These are phyloP conservation scores for Paraphoma sp. DNA, from an alignment of 2,329 filamentous ascomycete genomes.

Conservation along the genomic window DNA sequence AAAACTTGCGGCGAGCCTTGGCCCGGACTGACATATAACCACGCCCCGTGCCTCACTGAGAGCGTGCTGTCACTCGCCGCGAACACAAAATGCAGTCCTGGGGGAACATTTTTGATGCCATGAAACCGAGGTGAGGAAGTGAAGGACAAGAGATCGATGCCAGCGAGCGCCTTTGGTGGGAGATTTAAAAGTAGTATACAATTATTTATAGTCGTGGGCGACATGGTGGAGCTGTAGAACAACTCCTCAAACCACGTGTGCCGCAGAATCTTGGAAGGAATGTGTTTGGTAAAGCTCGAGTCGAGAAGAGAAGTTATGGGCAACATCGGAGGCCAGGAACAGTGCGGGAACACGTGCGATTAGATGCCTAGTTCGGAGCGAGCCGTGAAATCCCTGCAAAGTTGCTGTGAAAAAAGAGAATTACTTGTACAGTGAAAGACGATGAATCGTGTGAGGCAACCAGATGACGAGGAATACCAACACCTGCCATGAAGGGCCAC, in stretches of 20 bases:
- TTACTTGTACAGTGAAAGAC: background rate
- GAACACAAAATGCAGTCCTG: slow-evolving; percentile 68
- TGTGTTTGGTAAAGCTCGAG: slow-evolving; percentile 15
- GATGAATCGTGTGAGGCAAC: background rate
- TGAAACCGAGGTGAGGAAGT: slow-evolving; percentile 67
- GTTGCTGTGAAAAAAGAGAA: background rate
- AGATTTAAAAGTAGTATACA: slow-evolving; percentile 54
- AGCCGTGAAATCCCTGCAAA: background rate
- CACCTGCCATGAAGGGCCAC: background rate
- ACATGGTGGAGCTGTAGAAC: slow-evolving; percentile 44
- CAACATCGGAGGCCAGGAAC: slow-evolving; percentile 22
- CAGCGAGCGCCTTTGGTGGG: slow-evolving; percentile 57
- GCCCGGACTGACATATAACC: slow-evolving; percentile 61
- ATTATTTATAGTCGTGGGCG: slow-evolving; percentile 41
- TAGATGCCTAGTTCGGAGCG: slow-evolving; percentile 1
- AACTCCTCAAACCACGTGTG: slow-evolving; percentile 43
- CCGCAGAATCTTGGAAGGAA: slow-evolving; percentile 42
- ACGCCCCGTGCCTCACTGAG: slow-evolving; percentile 67
- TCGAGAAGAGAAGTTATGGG: slow-evolving; percentile 21
- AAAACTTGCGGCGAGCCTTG: slow-evolving; percentile 52
- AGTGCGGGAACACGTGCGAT: slow-evolving; percentile 19
- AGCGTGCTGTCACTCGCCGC: slow-evolving; percentile 64
- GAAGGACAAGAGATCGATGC: slow-evolving; percentile 66
- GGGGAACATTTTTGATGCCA: slow-evolving; percentile 65
- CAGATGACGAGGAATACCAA: background rate